Conservation (phyloP, 495 filamentous ascomycete species). For the Lasiosphaeria ovina region DNA sequence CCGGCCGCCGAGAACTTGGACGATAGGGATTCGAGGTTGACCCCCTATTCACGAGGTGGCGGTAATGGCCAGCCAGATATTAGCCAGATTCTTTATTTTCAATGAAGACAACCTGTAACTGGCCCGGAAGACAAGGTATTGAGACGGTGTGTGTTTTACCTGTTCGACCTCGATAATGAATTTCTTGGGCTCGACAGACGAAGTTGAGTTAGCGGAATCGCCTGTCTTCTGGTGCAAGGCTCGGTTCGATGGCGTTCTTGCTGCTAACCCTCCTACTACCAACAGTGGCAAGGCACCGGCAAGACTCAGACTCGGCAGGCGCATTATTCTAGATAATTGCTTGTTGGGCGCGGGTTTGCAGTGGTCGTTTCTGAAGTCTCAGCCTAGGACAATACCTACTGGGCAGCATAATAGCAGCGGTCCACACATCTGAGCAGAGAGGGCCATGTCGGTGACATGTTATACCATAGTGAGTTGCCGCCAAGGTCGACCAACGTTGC, state of each 20-base stretch:
- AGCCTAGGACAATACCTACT: too few relatives aligned
- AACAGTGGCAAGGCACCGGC: slow-evolving; percentile 1
- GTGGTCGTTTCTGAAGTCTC: background rate
- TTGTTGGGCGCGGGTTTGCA: background rate
- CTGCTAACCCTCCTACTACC: background rate
- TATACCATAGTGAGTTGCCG: background rate
- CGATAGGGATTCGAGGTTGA: slow-evolving; percentile 7
- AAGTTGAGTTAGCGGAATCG: slow-evolving; percentile 2
- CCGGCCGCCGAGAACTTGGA: slow-evolving; percentile 11
- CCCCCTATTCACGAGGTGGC: slow-evolving; percentile 2
- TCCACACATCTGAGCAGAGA: background rate
- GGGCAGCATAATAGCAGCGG: background rate
- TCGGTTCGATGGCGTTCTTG: background rate
- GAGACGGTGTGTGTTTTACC: background rate
- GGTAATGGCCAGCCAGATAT: too few relatives aligned
- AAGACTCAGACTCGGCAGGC: background rate
- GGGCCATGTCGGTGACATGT: background rate
- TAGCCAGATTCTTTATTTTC: too few relatives aligned
- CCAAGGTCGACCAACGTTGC: background rate
- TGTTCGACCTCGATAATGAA: slow-evolving; percentile 18
- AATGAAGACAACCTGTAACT: too few relatives aligned
- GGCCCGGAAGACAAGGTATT: background rate
- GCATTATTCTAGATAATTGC: background rate
- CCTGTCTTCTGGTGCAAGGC: background rate
- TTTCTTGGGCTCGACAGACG: slow-evolving; percentile 10